Evolutionary conservation across 176 grass and related monocot species (phyloP).

Genomic region (Tillandsia leiboldiana): DNA sequence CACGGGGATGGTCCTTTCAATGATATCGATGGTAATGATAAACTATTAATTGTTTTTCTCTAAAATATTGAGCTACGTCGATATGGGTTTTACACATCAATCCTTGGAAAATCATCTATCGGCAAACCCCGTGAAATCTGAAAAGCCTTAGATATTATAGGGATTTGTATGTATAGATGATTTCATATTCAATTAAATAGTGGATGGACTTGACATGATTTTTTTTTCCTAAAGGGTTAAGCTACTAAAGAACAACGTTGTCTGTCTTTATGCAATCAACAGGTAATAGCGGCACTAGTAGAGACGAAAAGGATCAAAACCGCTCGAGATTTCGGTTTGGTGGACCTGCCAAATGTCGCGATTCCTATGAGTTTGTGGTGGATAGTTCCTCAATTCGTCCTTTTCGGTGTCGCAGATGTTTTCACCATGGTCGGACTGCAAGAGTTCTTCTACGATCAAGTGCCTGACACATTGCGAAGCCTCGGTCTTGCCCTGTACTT

Average conservation of each 20-base stretch:
- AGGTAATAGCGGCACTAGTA: slow-evolving; percentile 17
- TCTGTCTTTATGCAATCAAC: no score
- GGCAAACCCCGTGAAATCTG: slow-evolving; percentile 32
- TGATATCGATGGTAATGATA: background rate
- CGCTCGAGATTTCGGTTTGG: slow-evolving; percentile 18
- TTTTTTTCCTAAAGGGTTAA: no score
- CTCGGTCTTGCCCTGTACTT: slow-evolving; percentile 50
- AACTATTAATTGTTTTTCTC: no score
- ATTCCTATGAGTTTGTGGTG: slow-evolving; percentile 43
- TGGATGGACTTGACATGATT: no score
- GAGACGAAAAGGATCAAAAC: slow-evolving; percentile 34
- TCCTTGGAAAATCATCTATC: no score
- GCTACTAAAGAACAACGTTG: no score
- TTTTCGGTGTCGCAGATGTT: slow-evolving; percentile 39
- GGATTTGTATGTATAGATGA: no score
- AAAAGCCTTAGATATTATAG: background rate
- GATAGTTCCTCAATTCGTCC: slow-evolving; percentile 41
- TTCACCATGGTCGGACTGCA: slow-evolving; percentile 42
- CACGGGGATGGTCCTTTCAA: slow-evolving; percentile 32
- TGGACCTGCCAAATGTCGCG: slow-evolving; percentile 21
- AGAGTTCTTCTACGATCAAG: slow-evolving; percentile 56
- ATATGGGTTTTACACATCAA: no score
- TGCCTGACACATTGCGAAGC: slow-evolving; percentile 29
- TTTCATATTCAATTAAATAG: no score
- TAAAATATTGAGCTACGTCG: no score